These are phyloP conservation scores for Plasmodium malariae DNA, from an alignment of 169 alveolate species.

Conservation along the genomic window DNA sequence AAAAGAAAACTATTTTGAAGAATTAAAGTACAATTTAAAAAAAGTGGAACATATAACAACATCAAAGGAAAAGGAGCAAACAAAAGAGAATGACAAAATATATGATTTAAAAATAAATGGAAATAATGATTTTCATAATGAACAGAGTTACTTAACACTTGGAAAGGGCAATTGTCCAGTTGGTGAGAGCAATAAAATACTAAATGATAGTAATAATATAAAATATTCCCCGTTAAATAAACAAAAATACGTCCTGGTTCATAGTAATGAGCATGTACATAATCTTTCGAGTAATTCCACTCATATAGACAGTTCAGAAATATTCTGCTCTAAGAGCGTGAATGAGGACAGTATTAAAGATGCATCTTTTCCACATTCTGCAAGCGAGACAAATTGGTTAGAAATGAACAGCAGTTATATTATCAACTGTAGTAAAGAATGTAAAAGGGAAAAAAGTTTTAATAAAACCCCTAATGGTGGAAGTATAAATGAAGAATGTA, in stretches of 20 bases:
- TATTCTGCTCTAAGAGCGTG: not conserved
- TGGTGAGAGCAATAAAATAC: no score
- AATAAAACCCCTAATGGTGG: not conserved
- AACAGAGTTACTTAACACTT: no score
- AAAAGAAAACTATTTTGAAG: conserved; percentile 1
- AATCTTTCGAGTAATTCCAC: conserved; percentile 3
- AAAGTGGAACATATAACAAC: not conserved
- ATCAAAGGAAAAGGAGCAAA: not conserved
- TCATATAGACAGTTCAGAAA: conserved; percentile 5
- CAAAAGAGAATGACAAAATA: not conserved
- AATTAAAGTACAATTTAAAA: not conserved
- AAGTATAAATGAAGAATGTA: not conserved
- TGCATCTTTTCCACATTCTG: no score
- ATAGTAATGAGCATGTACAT: not conserved
- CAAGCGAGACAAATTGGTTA: no score
- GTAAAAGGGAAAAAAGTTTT: not conserved
- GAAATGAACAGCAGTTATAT: no score
- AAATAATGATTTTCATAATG: no score
- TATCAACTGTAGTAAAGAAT: no score
- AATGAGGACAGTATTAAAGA: no score
- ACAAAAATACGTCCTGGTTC: not conserved
- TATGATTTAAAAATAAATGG: no score
- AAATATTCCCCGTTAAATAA: not conserved
- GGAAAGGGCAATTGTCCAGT: no score
- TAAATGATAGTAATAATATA: no score